Evolutionary conservation across 306 rosid species (phyloP).

Genomic region (Trifolium repens): DNA sequence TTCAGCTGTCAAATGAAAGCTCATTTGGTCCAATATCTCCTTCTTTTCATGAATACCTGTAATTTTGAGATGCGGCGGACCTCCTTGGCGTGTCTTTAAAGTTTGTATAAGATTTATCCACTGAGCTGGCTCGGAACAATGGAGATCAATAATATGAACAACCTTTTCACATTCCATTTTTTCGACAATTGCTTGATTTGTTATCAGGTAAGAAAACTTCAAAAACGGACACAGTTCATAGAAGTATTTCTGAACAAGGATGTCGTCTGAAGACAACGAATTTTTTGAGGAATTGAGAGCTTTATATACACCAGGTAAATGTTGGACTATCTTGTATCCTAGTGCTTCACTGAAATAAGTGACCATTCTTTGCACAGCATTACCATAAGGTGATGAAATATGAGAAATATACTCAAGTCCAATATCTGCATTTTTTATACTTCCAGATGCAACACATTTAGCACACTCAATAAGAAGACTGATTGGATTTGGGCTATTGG

Average conservation of each 20-base stretch:
- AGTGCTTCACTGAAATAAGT: constrained; percentile 82
- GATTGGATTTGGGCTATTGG: constrained; percentile 59
- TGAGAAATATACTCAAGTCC: constrained; percentile 74
- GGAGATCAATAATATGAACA: constrained; percentile 84
- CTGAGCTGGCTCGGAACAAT: constrained; percentile 76
- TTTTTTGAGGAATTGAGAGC: constrained; percentile 68
- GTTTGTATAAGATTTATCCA: constrained; percentile 74
- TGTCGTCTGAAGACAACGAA: constrained; percentile 57
- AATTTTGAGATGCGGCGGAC: constrained; percentile 80
- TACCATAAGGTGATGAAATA: constrained; percentile 72
- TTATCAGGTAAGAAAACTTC: constrained; percentile 70
- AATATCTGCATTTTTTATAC: constrained; percentile 71
- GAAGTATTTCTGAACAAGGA: constrained; percentile 63
- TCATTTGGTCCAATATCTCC: constrained; percentile 77
- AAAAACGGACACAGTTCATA: constrained; percentile 76
- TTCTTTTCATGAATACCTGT: constrained; percentile 79
- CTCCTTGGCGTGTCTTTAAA: constrained; percentile 61
- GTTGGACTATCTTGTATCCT: constrained; percentile 65
- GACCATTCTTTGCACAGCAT: constrained; percentile 71
- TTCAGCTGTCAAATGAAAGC: constrained; percentile 57
- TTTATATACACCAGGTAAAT: constrained; percentile 69
- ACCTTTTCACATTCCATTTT: constrained; percentile 75
- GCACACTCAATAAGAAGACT: constrained; percentile 69
- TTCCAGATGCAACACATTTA: constrained; percentile 70
- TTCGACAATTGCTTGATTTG: constrained; percentile 85